phyloP scores from a whole-genome alignment of 768 basidiomycete species.

The Calocera viscosa region DNA sequence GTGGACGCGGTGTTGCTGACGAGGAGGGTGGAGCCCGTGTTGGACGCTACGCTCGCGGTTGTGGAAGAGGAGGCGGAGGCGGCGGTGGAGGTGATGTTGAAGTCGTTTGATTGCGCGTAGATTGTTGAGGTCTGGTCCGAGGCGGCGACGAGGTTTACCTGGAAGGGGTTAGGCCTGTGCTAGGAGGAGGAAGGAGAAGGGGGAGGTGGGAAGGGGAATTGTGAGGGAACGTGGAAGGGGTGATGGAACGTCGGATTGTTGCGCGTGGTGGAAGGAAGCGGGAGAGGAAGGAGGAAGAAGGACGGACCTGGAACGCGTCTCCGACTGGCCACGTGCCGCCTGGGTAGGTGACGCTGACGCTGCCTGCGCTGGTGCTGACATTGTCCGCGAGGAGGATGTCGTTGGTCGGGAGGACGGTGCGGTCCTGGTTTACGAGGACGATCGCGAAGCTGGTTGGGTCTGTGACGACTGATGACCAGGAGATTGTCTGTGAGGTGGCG shows the following conservation, averaged over 20 bases:
- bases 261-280: background rate
- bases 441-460: constrained; percentile 58
- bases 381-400: constrained; percentile 42
- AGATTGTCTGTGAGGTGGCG: constrained; percentile 38
- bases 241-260: too few species aligned
- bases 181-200: too few species aligned
- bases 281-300: background rate
- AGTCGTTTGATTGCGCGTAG: constrained; percentile 58
- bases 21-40: constrained; percentile 21
- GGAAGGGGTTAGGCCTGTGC: constrained; percentile 33
- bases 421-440: constrained; percentile 50
- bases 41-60: constrained; percentile 26
- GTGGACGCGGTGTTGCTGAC: constrained; percentile 20
- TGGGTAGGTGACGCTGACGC: constrained; percentile 39
- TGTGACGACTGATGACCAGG: constrained; percentile 53
- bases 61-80: constrained; percentile 20
- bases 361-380: constrained; percentile 38
- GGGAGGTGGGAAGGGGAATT: too few species aligned
- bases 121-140: constrained; percentile 38
- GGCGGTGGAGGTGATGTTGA: constrained; percentile 33
- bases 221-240: too few species aligned
- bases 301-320: constrained; percentile 6
- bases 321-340: constrained; percentile 56
- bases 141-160: constrained; percentile 56
- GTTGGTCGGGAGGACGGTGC: constrained; percentile 25